Evolutionary conservation across 1,139 yeast species (phyloP), one percentile per base, ranked within the genome.

Genomic region (Saccharomyces hybrid): DNA sequence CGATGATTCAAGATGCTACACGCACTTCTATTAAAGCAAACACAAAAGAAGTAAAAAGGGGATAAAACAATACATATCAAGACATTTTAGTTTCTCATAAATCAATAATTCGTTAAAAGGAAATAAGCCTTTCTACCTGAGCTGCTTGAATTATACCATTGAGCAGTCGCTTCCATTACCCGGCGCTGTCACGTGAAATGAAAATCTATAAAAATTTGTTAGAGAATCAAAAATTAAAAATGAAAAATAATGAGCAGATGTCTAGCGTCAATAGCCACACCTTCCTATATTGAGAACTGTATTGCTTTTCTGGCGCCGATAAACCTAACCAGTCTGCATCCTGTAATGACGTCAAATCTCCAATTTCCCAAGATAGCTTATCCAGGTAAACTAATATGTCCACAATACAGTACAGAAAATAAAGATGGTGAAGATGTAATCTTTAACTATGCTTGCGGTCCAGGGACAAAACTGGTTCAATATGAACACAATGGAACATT

Each of bases 331-430:
- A 46, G 3, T 46, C 0, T 6, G 7, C 3, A 46, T 47, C 27
- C 8, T 9, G 14, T 46, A 31, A 51, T 57, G 53, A 44, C 54
- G 2, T 42, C 50, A 28, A 47, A 49, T 28, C 27, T 59, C 7
- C 57, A 59, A 23, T 61, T 76, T 26, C 78, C 79, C 14, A 70
- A 72, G 27, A 67, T 66, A 46, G 90, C 82, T 2, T 78, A 87
- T 14, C 97, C 97, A 1, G 96, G 97, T 1, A 96, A 89, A 60
- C 74, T 80, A 11, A 70, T 79, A 34, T 76, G 78, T 34, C 85
- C 85, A 1, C 59, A 68, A 11, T 67, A 64, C 42, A 77, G 72
- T 53, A 53, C 59, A 41, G 61, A 59, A n/a, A 54, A 56, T 9
- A 50, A 63, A 27, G 63, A 63, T 8, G 68, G 63, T 5, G 60